Evolutionary conservation across 345 rosid species (phyloP).

Genomic region (Murraya paniculata): DNA sequence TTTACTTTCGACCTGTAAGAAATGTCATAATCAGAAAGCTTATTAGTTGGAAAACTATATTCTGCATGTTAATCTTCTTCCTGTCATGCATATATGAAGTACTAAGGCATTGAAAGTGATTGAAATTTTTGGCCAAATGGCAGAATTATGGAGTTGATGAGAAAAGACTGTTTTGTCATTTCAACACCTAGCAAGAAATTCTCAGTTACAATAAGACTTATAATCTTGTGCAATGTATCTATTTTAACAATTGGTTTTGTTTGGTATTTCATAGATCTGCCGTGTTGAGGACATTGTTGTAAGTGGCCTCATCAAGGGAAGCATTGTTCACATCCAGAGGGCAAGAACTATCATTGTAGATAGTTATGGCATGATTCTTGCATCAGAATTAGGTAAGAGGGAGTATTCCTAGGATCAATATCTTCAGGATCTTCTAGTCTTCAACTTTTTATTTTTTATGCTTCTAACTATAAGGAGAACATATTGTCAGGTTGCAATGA

Average conservation of each 20-base stretch:
- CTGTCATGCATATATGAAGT: not conserved
- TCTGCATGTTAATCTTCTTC: not conserved
- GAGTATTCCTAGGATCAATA: conserved; percentile 9
- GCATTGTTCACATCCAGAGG: conserved; percentile 93
- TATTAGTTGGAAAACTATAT: not conserved
- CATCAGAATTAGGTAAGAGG: conserved; percentile 78
- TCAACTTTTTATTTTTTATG: conserved; percentile 3
- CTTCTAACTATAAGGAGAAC: conserved; percentile 17
- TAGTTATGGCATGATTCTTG: conserved; percentile 62
- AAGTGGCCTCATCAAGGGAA: conserved; percentile 79
- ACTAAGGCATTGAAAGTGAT: not conserved
- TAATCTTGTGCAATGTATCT: not conserved
- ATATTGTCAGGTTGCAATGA: conserved; percentile 75
- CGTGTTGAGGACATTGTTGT: conserved; percentile 96
- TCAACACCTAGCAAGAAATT: not conserved
- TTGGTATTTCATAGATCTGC: conserved; percentile 58
- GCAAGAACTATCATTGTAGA: conserved; percentile 76
- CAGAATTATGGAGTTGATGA: not conserved
- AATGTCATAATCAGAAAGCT: not conserved
- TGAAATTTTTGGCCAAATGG: not conserved
- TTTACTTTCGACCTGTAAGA: not conserved
- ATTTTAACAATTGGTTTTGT: not conserved
- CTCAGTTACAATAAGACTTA: not conserved
- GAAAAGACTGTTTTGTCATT: not conserved
- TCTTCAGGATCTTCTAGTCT: conserved; percentile 11